Evolutionary conservation across 257 asterid genomes (phyloP).

Genomic region (Solanum tacnaense): DNA sequence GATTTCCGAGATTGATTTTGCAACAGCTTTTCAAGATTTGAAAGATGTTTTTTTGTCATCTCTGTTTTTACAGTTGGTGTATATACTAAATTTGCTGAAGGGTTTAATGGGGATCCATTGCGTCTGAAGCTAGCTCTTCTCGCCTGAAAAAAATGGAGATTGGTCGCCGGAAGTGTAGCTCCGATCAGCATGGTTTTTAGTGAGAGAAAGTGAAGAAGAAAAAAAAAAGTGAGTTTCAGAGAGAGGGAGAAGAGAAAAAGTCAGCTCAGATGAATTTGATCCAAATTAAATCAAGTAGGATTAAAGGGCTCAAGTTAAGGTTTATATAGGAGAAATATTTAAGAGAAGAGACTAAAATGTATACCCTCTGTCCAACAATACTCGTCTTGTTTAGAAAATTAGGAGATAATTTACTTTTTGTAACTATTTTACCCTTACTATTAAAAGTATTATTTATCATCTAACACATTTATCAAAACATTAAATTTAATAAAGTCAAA

Average conservation of each 20-base stretch:
- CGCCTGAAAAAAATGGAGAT: slow-evolving; percentile 25
- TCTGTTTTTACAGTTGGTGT: slow-evolving; percentile 11
- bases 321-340: neutral
- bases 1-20: slow-evolving; percentile 14
- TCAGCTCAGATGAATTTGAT: neutral
- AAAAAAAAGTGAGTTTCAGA: neutral
- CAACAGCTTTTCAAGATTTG: slow-evolving; percentile 52
- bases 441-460: too few relatives aligned
- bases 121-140: slow-evolving; percentile 29
- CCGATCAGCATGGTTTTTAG: slow-evolving; percentile 40
- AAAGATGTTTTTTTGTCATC: slow-evolving; percentile 36
- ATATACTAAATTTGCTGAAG: neutral
- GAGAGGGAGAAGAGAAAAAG: neutral
- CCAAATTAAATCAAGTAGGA: neutral
- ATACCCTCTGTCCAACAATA: too few relatives aligned
- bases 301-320: neutral
- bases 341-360: neutral
- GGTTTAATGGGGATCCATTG: slow-evolving; percentile 46
- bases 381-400: too few relatives aligned
- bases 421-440: too few relatives aligned
- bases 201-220: neutral
- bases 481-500: too few relatives aligned
- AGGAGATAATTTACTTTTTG: too few relatives aligned
- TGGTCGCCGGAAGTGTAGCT: slow-evolving; percentile 41
- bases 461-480: too few relatives aligned